phyloP scores from a whole-genome alignment of 164 flowering plant genomes.

The Houttuynia cordata region DNA sequence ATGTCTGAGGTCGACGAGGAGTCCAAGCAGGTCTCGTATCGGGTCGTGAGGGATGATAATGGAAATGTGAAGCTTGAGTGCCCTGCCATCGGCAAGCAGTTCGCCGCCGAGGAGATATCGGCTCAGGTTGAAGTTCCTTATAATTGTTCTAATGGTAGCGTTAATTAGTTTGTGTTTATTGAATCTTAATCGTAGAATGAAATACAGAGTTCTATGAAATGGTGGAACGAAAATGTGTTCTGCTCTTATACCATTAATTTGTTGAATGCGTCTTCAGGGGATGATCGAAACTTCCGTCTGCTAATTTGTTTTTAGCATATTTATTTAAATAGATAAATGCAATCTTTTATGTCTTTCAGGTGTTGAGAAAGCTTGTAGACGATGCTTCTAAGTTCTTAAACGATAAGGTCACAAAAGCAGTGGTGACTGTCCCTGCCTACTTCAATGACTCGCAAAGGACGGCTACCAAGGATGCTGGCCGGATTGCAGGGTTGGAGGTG shows the following conservation, averaged over 20 bases:
- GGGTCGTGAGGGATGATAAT: constrained; percentile 48
- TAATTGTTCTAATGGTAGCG: neutral
- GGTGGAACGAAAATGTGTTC: no score
- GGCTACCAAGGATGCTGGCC: constrained; percentile 97
- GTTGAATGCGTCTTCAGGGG: neutral
- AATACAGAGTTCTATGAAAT: no score
- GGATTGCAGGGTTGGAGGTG: constrained; percentile 90
- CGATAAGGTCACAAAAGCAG: constrained; percentile 89
- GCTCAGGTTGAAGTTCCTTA: constrained; percentile 37
- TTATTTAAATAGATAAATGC: no score
- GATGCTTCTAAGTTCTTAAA: constrained; percentile 94
- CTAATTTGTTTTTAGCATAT: no score
- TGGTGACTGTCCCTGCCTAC: constrained; percentile 92
- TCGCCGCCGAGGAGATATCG: constrained; percentile 71
- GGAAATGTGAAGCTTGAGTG: constrained; percentile 74
- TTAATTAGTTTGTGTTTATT: neutral
- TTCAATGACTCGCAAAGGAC: constrained; percentile 95
- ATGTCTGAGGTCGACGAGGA: constrained; percentile 62
- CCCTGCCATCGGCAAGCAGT: constrained; percentile 61
- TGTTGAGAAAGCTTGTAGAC: constrained; percentile 87
- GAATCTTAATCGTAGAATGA: no score
- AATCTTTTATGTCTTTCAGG: constrained; percentile 27
- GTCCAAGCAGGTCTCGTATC: constrained; percentile 51
- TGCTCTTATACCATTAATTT: no score
- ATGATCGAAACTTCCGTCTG: no score